Base-by-base conservation (phyloP, 1,284 basidiomycete species). In the Apiotrichum gracile region DNA sequence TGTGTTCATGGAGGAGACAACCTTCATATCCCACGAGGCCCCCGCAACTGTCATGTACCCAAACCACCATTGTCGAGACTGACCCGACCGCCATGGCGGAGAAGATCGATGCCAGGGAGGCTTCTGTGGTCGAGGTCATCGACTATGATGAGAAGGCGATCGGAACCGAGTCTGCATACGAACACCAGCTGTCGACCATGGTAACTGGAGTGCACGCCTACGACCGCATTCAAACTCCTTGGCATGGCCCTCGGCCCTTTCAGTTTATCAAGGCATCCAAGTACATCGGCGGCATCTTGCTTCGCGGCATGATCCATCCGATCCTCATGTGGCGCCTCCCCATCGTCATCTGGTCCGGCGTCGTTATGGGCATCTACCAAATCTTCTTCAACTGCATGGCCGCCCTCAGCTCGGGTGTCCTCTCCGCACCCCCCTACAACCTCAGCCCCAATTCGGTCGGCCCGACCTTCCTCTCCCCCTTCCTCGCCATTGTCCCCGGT, bases 1-100 rank as follows among this genome's bases (percentile, higher is more conserved):
- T 49, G 47, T 67, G 39, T 63, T 65, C 52, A 51, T 61, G 22
- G 61, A 67, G 44, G 66, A 67, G 48, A 61, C 64, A 7, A 61
- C 55, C 51, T 64, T 61, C 49, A 48, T 49, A n/a, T 16, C 33
- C 13, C 31, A 40, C 26, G 29, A 19, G 13, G 14, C 17, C 16
- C 22, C 34, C 12, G 34, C 21, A 4, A 45, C 25, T 14, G 29
- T 29, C 38, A 33, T 19, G 26, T 39, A 24, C 38, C 42, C 8
- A 6, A n/a, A 43, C 41, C 7, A 19, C 26, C n/a, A 43, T 29
- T 9, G 41, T 43, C 14, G 41, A 43, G 41, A 29, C 31, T 27
- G 31, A 43, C 41, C 41, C 41, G n/a, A 43, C 41, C 9, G 41
- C 27, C 41, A 43, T 43, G 17, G 24, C 31, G 21, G 43, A 45